A percentile compares a stretch with the other conserved stretches of the same genome.
Evolutionary conservation across 148 eudicot genomes (phyloP).

Genomic region (Amaranthus palmeri): DNA sequence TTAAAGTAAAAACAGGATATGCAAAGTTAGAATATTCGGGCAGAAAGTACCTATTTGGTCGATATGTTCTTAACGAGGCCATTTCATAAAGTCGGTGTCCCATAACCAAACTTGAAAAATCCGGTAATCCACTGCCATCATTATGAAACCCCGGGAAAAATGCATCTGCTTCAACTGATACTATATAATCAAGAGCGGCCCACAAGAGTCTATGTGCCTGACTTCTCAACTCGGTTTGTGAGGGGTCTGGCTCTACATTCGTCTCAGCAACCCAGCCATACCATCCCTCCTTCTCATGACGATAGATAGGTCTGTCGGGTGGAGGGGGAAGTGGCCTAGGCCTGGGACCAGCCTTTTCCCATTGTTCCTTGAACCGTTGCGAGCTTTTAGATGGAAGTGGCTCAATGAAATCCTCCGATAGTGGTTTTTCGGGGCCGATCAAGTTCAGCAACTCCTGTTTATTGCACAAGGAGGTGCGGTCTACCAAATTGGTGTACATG

Average conservation of each 20-base stretch:
- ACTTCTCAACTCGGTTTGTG: slow-evolving; percentile 47
- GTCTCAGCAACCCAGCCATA: slow-evolving; percentile 90
- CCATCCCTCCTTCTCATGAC: slow-evolving; percentile 95
- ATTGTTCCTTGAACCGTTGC: slow-evolving; percentile 56
- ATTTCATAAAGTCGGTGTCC: slow-evolving; percentile 82
- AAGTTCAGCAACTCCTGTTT: slow-evolving; percentile 60
- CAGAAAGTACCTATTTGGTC: slow-evolving; percentile 73
- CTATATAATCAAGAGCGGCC: slow-evolving; percentile 94
- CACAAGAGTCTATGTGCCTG: slow-evolving; percentile 81
- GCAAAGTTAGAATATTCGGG: background rate
- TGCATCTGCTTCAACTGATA: slow-evolving; percentile 87
- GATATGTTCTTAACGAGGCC: slow-evolving; percentile 79
- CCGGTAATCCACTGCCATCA: slow-evolving; percentile 86
- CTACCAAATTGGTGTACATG: slow-evolving; percentile 82
- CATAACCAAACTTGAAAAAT: slow-evolving; percentile 95
- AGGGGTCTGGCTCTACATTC: slow-evolving; percentile 75
- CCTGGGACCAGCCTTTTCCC: slow-evolving; percentile 95
- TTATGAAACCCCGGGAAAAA: slow-evolving; percentile 88
- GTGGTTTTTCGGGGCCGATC: slow-evolving; percentile 62
- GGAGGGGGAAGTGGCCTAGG: slow-evolving; percentile 98
- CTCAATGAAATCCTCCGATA: slow-evolving; percentile 36
- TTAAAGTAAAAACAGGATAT: background rate
- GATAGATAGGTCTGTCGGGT: slow-evolving; percentile 84
- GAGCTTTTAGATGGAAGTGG: slow-evolving; percentile 51
- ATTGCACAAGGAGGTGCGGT: slow-evolving; percentile 79